A percentile compares a stretch with the other conserved stretches of the same genome.
phyloP scores from a whole-genome alignment of 305 asterid species.

The Solanum hybrid region DNA sequence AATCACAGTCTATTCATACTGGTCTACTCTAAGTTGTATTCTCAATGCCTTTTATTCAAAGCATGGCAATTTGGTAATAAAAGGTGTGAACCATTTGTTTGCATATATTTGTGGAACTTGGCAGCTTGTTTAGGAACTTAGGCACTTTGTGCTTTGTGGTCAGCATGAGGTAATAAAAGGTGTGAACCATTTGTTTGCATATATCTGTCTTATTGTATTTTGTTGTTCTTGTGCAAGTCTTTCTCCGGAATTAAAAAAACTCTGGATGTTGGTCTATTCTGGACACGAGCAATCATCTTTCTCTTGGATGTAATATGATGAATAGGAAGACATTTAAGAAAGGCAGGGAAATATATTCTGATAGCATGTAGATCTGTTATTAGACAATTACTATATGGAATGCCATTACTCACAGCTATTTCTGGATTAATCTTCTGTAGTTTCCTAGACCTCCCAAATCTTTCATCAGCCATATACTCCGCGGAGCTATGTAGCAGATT shows the following conservation, averaged over 20 bases:
- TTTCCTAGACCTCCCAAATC: constrained; percentile 87
- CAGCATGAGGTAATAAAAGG: background rate
- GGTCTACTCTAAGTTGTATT: background rate
- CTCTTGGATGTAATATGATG: background rate
- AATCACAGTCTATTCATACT: background rate
- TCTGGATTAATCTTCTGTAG: constrained; percentile 32
- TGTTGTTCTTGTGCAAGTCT: background rate
- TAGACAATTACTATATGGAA: background rate
- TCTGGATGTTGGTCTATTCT: background rate
- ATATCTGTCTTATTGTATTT: background rate
- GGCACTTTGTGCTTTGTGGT: background rate
- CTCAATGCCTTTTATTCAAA: background rate
- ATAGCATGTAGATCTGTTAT: background rate
- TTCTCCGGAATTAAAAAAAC: background rate
- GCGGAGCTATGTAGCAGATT: constrained; percentile 64
- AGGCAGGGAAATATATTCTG: background rate
- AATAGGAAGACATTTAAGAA: background rate
- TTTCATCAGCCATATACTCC: constrained; percentile 75
- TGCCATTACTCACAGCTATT: constrained; percentile 5
- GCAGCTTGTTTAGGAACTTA: background rate
- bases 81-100: background rate
- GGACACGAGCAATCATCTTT: background rate
- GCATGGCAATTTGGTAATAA: background rate
- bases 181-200: background rate
- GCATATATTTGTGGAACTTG: background rate